phyloP scores from a whole-genome alignment of 148 eudicot genomes.

The Beta vulgaris region DNA sequence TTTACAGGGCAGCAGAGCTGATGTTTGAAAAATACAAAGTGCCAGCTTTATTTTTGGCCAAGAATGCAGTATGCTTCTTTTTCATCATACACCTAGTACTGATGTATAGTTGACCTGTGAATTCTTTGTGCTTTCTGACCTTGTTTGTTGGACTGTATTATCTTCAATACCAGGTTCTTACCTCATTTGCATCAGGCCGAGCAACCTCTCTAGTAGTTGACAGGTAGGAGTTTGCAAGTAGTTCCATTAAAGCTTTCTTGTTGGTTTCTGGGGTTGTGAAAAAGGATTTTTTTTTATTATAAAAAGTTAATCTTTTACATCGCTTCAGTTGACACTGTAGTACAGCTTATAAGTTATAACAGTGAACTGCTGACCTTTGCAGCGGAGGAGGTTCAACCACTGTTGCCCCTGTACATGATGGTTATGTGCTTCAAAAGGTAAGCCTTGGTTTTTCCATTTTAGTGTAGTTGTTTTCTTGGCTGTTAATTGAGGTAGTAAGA shows the following conservation, averaged over 20 bases:
- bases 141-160: slow-evolving; percentile 11
- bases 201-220: slow-evolving; percentile 94
- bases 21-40: slow-evolving; percentile 97
- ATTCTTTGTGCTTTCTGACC: slow-evolving; percentile 12
- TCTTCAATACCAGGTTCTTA: slow-evolving; percentile 66
- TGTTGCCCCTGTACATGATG: slow-evolving; percentile 97
- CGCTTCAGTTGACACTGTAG: slow-evolving; percentile 14
- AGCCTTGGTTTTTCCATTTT: slow-evolving; percentile 1
- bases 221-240: slow-evolving; percentile 43
- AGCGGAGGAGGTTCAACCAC: slow-evolving; percentile 99
- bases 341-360: slow-evolving; percentile 10
- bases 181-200: slow-evolving; percentile 97
- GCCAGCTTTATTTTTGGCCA: slow-evolving; percentile 95
- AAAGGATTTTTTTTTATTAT: background rate
- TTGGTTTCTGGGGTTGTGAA: background rate
- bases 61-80: slow-evolving; percentile 74
- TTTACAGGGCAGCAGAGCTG: slow-evolving; percentile 88
- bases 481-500: background rate
- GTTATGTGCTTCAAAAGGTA: slow-evolving; percentile 99
- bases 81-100: background rate
- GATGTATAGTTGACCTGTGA: background rate
- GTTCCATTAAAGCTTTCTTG: slow-evolving; percentile 1
- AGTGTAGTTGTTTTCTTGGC: slow-evolving; percentile 5
- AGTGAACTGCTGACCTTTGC: slow-evolving; percentile 26
- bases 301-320: background rate